Evolutionary conservation across 768 basidiomycete genomes (phyloP), one percentile per base, ranked within the genome.

Genomic region (Pleurotus sapidus): DNA sequence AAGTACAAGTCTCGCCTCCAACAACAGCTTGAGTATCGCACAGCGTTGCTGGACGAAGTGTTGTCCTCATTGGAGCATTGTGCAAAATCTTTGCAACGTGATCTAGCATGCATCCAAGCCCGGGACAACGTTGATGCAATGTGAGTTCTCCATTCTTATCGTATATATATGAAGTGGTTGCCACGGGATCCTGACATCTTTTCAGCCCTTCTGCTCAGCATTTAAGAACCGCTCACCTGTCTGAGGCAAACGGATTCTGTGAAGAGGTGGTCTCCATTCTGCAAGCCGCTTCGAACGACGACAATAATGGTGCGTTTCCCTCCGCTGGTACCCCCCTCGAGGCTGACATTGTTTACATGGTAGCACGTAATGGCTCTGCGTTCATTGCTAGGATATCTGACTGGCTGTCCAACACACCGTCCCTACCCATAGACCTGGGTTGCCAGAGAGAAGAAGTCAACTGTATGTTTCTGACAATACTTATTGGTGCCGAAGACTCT

Each of bases 21-120:
- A 56, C 80, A 79, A 45, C 88, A 88, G 59, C 72, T 93, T n/a
- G 62, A 78, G 18, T 84, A 86, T 17, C 82, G 90, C 39, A 87
- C 88, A 9, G 75, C 82, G 1, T 68, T 83, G 43, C 70, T 93
- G 24, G 78, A 91, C 57, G 72, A 76, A 18, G 77, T 88, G 11
- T 66, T 93, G 58, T 70, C 67, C 6, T 75, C 72, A 2, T 71
- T 92, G 9, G 91, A 94, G 60, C 75, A 72, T 30, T 82, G 82
- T 61, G 85, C 87, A 12, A 65, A 73, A 45, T 71, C 74, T 11
- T 72, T 93, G 46, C 82, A 85, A 57, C 72, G 78, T 17, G 91
- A 94, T 67, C 71, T 91, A 38, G 61, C 69, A 2, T 72, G 71
- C 53, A 70, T 80, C 12, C 77, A 80, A 49, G 68, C 69, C 18